Conservation (phyloP, 2,329 filamentous ascomycete genomes). For the Pyrenophora tritici-repentis region DNA sequence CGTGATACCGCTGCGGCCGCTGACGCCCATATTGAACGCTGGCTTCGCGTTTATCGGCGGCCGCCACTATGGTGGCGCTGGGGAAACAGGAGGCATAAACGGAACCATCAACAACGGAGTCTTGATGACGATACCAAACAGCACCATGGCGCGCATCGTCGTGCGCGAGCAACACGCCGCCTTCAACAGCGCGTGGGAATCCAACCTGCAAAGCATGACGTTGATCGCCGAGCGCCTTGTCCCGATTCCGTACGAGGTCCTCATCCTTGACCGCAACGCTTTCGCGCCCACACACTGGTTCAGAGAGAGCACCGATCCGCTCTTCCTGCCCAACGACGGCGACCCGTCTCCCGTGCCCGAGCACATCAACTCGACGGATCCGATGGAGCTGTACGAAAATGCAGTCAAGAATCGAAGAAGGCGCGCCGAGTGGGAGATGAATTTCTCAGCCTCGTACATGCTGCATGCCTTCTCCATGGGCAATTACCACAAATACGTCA, state of each 20-base stretch:
- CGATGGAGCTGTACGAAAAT: constrained; percentile 16
- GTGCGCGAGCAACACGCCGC: constrained; percentile 20
- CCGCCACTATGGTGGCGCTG: constrained; percentile 26
- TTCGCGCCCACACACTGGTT: constrained; percentile 25
- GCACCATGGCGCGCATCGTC: constrained; percentile 25
- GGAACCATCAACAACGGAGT: constrained; percentile 27
- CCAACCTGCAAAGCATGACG: constrained; percentile 21
- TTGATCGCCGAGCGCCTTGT: constrained; percentile 12
- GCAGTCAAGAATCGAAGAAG: constrained; percentile 10
- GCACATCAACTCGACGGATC: constrained; percentile 1
- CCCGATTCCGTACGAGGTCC: constrained; percentile 17
- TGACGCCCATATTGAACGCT: constrained; percentile 15
- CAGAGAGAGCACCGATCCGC: constrained; percentile 7
- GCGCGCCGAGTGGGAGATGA: constrained; percentile 23
- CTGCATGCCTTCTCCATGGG: constrained; percentile 22
- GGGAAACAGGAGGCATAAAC: constrained; percentile 30
- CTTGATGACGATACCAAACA: constrained; percentile 20
- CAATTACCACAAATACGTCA: constrained; percentile 11
- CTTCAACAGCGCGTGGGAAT: constrained; percentile 23
- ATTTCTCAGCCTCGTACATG: constrained; percentile 22
- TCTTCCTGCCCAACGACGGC: constrained; percentile 13
- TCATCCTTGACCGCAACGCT: constrained; percentile 23
- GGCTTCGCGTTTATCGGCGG: constrained; percentile 23
- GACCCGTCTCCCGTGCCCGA: constrained; percentile 10
- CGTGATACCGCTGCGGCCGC: constrained; percentile 16